Evolutionary conservation across 257 asterid genomes (phyloP).

Genomic region (Lithospermum erythrorhizon): DNA sequence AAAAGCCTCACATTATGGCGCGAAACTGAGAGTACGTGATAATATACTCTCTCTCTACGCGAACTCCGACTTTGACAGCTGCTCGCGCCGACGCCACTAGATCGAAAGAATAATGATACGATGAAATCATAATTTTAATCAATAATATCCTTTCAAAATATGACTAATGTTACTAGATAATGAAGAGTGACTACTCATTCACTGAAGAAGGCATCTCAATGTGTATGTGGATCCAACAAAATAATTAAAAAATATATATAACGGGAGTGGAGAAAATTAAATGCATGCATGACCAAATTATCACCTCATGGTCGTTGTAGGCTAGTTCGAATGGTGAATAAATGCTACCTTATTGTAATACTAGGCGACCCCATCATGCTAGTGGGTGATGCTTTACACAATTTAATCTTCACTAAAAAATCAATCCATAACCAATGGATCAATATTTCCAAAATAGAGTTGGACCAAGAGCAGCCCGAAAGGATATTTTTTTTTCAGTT

Average conservation of each 20-base stretch:
- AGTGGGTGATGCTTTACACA: conserved; percentile 31
- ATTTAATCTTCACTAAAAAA: no score
- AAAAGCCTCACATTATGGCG: no score
- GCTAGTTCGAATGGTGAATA: conserved; percentile 37
- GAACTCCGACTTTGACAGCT: no score
- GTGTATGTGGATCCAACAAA: conserved; percentile 34
- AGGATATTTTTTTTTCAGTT: no score
- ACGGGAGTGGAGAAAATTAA: neutral
- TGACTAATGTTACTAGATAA: conserved; percentile 24
- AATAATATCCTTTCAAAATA: conserved; percentile 16
- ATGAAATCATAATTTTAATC: conserved; percentile 5
- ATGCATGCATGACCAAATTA: conserved; percentile 20
- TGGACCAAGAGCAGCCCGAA: no score
- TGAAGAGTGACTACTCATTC: conserved; percentile 32
- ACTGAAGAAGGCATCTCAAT: neutral
- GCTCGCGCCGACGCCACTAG: no score
- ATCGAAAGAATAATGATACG: no score
- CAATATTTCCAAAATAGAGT: no score
- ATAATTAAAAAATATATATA: neutral
- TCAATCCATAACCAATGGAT: no score
- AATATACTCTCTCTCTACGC: no score
- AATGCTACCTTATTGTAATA: conserved; percentile 33
- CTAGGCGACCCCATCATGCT: conserved; percentile 52
- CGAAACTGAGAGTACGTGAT: no score
- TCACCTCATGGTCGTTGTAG: conserved; percentile 23